These are phyloP conservation scores for Gymnopilus junonius DNA, from an alignment of 768 basidiomycete genomes.

Conservation along the genomic window DNA sequence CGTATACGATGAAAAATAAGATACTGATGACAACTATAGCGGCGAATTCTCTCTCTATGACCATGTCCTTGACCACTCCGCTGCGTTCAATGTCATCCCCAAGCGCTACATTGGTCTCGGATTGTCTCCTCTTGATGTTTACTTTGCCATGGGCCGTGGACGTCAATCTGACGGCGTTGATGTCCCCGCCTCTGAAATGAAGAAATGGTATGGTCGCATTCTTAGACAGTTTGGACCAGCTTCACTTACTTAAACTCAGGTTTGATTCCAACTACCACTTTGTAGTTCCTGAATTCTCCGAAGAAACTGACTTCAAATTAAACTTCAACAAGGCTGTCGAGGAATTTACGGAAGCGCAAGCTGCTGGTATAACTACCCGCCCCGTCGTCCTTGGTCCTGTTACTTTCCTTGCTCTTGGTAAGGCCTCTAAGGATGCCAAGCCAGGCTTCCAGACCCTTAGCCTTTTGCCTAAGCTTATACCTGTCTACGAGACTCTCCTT, in stretches of 20 bases:
- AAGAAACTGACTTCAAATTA: slow-evolving; percentile 91
- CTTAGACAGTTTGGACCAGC: neutral
- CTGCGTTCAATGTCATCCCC: slow-evolving; percentile 96
- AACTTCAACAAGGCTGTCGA: slow-evolving; percentile 94
- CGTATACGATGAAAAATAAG: slow-evolving; percentile 17
- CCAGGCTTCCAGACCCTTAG: slow-evolving; percentile 89
- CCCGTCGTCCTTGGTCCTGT: slow-evolving; percentile 96
- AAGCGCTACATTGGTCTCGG: slow-evolving; percentile 89
- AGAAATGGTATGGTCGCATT: slow-evolving; percentile 82
- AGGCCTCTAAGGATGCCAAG: slow-evolving; percentile 84
- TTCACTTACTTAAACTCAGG: slow-evolving; percentile 47
- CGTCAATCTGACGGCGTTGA: slow-evolving; percentile 94
- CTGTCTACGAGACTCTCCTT: slow-evolving; percentile 90
- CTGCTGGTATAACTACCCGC: slow-evolving; percentile 85
- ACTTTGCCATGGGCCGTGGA: slow-evolving; percentile 99
- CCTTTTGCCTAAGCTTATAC: slow-evolving; percentile 86
- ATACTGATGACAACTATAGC: slow-evolving; percentile 45
- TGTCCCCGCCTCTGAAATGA: slow-evolving; percentile 98
- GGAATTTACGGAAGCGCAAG: slow-evolving; percentile 95
- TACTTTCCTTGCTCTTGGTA: slow-evolving; percentile 93
- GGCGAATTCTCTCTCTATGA: slow-evolving; percentile 99
- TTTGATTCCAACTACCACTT: slow-evolving; percentile 99
- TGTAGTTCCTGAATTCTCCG: slow-evolving; percentile 95
- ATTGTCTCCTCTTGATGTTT: slow-evolving; percentile 90
- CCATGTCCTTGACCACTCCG: slow-evolving; percentile 97